Base-by-base conservation (phyloP, 257 asterid species). In the Salvia splendens region DNA sequence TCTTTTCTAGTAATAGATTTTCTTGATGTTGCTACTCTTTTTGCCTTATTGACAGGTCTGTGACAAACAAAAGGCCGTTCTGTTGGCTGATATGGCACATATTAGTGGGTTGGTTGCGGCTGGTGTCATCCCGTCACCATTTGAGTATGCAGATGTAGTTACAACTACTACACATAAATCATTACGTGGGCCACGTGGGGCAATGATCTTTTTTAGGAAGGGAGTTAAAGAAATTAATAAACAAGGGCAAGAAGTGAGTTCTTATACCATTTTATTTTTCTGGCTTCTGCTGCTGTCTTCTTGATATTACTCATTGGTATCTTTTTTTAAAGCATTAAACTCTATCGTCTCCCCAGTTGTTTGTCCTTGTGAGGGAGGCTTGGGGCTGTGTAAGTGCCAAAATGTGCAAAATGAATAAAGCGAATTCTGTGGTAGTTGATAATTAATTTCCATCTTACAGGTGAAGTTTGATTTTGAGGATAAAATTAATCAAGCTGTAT, bases 81-180 rank as follows among this genome's bases (percentile, higher is more conserved):
- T 92, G 84, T 81, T 92, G 88, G 98, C 97, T 55, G 98, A 92
- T 82, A 93, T 93, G 98, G 98, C 97, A 74, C 98, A 92, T 72
- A 92, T 92, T 52, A 92, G 98, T 84, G 98, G 99, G 61, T 77
- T 93, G 74, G 97, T 93, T 69, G 99, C 99, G 42, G 97, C 95
- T 77, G 99, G 95, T 68, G 99, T 90, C 74, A 88, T 93, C 68
- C 97, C 99, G 43, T 93, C 97, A 12, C 99, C 99, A 48, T 93
- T 93, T 73, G 95, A 86, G 47, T 88, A 81, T 80, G 99, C 99
- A 48, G 97, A 93, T 72, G 91, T 93, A 54, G 99, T 93, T 59
- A 90, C 99, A 58, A 90, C 99, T 17, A 93, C 99, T 32, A 93
- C 99, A 40, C 99, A 90, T 86, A 93, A 93, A 70, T 93, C 99